Percentiles rank a stretch among this genome's conserved stretches.
These are phyloP conservation scores for Xanthoconium purpureum DNA, from an alignment of 768 basidiomycete genomes.

Conservation along the genomic window DNA sequence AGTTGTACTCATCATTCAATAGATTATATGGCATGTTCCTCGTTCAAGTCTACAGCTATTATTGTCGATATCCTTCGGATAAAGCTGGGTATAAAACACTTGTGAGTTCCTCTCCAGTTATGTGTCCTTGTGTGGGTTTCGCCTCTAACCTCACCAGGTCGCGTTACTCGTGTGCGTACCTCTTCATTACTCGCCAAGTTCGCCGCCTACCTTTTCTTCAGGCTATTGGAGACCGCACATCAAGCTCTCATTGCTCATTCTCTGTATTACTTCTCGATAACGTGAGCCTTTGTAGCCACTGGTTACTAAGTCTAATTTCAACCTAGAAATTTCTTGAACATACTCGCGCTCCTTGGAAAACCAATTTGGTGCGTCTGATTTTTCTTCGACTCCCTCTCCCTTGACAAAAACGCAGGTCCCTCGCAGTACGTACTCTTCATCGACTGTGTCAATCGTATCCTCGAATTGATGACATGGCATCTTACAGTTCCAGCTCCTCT, in stretches of 20 bases:
- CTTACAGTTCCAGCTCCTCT: conserved; percentile 42
- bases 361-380: conserved; percentile 43
- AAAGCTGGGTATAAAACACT: conserved; percentile 46
- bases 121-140: background rate
- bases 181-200: background rate
- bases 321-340: conserved; percentile 40
- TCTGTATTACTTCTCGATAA: conserved; percentile 53
- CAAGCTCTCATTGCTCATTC: conserved; percentile 50
- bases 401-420: conserved; percentile 40
- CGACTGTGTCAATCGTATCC: conserved; percentile 1
- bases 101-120: conserved; percentile 37
- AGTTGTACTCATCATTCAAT: conserved; percentile 25
- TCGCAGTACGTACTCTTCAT: conserved; percentile 39
- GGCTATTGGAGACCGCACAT: conserved; percentile 47
- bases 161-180: conserved; percentile 31
- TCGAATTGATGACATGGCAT: background rate
- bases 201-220: conserved; percentile 18
- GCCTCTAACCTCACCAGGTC: conserved; percentile 24
- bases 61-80: conserved; percentile 53
- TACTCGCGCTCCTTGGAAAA: conserved; percentile 35
- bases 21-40: conserved; percentile 52
- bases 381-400: background rate
- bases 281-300: conserved; percentile 35
- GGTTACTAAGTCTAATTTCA: conserved; percentile 2
- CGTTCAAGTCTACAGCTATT: conserved; percentile 55